Evolutionary conservation across 805 yeast species (phyloP), one percentile per base, ranked within the genome.

Genomic region (Ascoidea tarda): DNA sequence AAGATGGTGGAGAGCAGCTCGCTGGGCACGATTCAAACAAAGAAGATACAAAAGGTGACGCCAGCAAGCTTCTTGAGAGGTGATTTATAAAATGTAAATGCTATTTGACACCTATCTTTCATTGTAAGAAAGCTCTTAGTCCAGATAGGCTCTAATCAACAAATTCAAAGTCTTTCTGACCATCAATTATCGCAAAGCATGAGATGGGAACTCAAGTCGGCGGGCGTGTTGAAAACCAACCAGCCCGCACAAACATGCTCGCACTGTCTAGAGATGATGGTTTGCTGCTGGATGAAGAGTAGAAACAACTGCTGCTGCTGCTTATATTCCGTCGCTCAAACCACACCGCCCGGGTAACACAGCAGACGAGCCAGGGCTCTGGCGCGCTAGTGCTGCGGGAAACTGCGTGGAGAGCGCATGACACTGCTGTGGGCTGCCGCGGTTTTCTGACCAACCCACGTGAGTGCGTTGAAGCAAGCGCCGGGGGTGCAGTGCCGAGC

Each of bases 1-100:
- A 46, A 16, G 55, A 53, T 33, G 16, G 31, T 5, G 42, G 54
- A 12, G 54, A 56, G 48, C 47, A 54, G n/a, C 55, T 53, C 2
- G 58, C 54, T 33, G 57, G 58, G 5, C 52, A 57, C 47, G 55
- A 56, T 47, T n/a, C 52, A 38, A 50, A 56, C 16, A 28, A 52
- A 21, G 52, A 54, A 32, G 49, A 50, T 47, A 53, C 52, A 8
- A 47, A 31, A 6, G 42, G 44, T n/a, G 55, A 48, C 6, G 32
- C 49, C 16, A 16, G 51, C 32, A 49, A 32, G 28, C 56, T 56
- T 21, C 47, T 38, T 8, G 21, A 49, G 28, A 53, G 54, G 4
- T 38, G 44, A 38, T 38, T 2, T 38, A 38, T 38, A 38, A 38
- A 38, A 38, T 38, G 44, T 38, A 10, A 38, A 38, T 38, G 44